Conservation (phyloP, 768 basidiomycete genomes). For the Candolleomyces aberdarensis region DNA sequence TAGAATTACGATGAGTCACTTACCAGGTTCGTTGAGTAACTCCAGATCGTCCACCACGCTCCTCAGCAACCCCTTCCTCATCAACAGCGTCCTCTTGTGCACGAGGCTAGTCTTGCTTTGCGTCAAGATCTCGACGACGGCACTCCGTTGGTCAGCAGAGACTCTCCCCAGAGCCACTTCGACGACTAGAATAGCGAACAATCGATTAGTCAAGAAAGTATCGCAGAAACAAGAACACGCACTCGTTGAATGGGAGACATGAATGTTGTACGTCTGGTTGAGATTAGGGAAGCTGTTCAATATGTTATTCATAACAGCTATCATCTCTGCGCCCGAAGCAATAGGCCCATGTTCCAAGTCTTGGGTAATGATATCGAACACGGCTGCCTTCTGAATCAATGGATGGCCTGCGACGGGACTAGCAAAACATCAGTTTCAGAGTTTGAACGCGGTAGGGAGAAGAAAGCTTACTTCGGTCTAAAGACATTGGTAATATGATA, state of each 20-base stretch:
- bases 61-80: slow-evolving; percentile 68
- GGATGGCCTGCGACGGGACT: slow-evolving; percentile 75
- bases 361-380: slow-evolving; percentile 81
- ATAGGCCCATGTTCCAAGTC: slow-evolving; percentile 61
- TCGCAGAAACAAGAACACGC: slow-evolving; percentile 19
- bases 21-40: slow-evolving; percentile 59
- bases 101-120: slow-evolving; percentile 62
- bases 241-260: slow-evolving; percentile 79
- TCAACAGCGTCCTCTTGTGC: slow-evolving; percentile 65
- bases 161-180: slow-evolving; percentile 62
- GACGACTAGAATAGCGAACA: slow-evolving; percentile 48
- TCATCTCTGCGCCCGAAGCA: slow-evolving; percentile 72
- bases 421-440: slow-evolving; percentile 5
- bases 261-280: slow-evolving; percentile 65
- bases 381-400: slow-evolving; percentile 65
- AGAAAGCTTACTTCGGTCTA: slow-evolving; percentile 51
- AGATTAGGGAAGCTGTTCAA: slow-evolving; percentile 72
- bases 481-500: slow-evolving; percentile 78
- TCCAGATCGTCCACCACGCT: slow-evolving; percentile 75
- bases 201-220: not conserved
- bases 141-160: slow-evolving; percentile 49
- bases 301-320: slow-evolving; percentile 64
- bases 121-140: slow-evolving; percentile 62
- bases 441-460: not conserved
- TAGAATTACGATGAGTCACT: slow-evolving; percentile 10